Base-by-base conservation (phyloP, 1,284 basidiomycete species). In the Tilletia caries region DNA sequence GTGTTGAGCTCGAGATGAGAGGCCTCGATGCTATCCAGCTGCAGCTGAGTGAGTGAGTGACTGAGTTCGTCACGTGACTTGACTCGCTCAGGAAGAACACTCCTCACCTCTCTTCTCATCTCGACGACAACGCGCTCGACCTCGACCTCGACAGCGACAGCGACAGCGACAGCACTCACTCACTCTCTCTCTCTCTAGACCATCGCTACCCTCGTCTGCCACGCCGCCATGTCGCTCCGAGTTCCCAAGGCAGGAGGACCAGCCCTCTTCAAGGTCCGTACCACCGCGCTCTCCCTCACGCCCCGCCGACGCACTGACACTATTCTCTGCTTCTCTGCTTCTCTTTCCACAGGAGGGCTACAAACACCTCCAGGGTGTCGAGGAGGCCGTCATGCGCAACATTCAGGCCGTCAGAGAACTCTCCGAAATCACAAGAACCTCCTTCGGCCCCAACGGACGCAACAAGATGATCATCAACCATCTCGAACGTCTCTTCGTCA, bases 381-480 rank as follows among this genome's bases (percentile, higher is more conserved):
- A 97, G 83, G 94, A 97, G 82, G 93, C 94, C 18, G 91, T 81
- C 0, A 67, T 75, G 69, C 89, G 95, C 73, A 98, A 98, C 86
- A 98, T 98, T 78, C 91, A 94, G 82, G 95, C 96, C 12, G 92
- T 97, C 27, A 87, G 89, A 66, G 95, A 99, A 84, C 88, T 99
- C 66, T 93, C 93, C 52, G 91, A 97, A 85, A 91, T 97, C 76
- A 93, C 98, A 52, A 88, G 95, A 77, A 98, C 96, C 68, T 93
- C 92, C 83, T 96, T 96, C 83, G 95, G 94, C 25, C 95, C 94
- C 41, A 95, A 96, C 83, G 93, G 94, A 50, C 68, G 80, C 66
- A 83, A 83, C 76, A 83, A 83, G 77, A 80, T 83, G 75, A 75
- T 83, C 62, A 80, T 83, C 72, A 83, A 83, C 72, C 96, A 98